Conservation (phyloP, 78 protist species). For the Dictyostelium brefeldianum region DNA sequence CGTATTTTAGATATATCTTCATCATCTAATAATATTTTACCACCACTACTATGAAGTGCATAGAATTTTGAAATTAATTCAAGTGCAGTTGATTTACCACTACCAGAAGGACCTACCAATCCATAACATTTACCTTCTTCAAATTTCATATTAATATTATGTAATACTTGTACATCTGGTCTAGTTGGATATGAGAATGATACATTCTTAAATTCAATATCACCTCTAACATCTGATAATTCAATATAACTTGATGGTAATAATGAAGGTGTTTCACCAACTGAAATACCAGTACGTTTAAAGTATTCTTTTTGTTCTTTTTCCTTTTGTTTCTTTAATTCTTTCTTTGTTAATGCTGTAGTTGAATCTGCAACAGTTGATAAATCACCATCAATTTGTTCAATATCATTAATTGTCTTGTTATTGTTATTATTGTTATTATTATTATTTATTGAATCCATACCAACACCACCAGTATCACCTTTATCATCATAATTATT, state of each 20-base stretch:
- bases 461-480: background rate
- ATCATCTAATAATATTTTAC: conserved; percentile 87
- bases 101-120: conserved; percentile 92
- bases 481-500: background rate
- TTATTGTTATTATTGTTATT: background rate
- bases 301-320: conserved; percentile 18
- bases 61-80: conserved; percentile 84
- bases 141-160: conserved; percentile 72
- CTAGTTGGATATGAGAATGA: conserved; percentile 88
- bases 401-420: background rate
- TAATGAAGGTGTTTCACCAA: conserved; percentile 9
- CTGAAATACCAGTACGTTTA: conserved; percentile 45
- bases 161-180: conserved; percentile 78
- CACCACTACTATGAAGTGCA: conserved; percentile 47
- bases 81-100: conserved; percentile 90
- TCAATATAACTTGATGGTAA: conserved; percentile 35
- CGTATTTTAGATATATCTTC: conserved; percentile 56
- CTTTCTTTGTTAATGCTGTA: background rate
- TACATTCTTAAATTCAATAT: conserved; percentile 83
- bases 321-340: conserved; percentile 56
- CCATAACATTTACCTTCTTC: conserved; percentile 88
- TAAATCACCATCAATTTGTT: background rate
- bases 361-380: conserved; percentile 5
- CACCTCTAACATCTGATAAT: conserved; percentile 32
- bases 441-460: conserved; percentile 11